These are phyloP conservation scores for Coemansia sp. DNA, from an alignment of 192 early-diverging fungal species.

Conservation along the genomic window DNA sequence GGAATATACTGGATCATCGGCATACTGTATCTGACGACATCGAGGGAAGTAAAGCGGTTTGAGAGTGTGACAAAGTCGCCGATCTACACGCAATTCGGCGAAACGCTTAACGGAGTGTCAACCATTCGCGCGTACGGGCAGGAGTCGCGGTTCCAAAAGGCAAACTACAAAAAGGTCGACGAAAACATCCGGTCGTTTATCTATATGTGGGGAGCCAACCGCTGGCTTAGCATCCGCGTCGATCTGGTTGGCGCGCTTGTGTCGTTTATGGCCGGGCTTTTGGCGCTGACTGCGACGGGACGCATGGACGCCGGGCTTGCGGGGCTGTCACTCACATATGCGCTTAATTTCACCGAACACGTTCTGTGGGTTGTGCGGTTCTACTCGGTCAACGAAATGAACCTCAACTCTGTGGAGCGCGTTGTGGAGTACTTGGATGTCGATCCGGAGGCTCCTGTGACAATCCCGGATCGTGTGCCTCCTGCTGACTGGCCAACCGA, in stretches of 20 bases:
- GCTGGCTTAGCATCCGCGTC: slow-evolving; percentile 84
- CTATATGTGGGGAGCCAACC: slow-evolving; percentile 80
- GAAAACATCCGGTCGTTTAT: slow-evolving; percentile 80
- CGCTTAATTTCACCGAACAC: slow-evolving; percentile 76
- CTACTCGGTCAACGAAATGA: slow-evolving; percentile 78
- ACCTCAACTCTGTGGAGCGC: slow-evolving; percentile 82
- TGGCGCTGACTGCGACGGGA: slow-evolving; percentile 56
- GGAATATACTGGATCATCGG: slow-evolving; percentile 68
- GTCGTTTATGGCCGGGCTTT: slow-evolving; percentile 63
- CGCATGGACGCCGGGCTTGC: slow-evolving; percentile 79
- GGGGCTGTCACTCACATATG: slow-evolving; percentile 77
- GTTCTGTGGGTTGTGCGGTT: slow-evolving; percentile 77
- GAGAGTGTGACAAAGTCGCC: slow-evolving; percentile 72
- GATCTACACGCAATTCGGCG: slow-evolving; percentile 74
- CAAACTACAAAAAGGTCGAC: slow-evolving; percentile 59
- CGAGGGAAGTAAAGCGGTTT: slow-evolving; percentile 86
- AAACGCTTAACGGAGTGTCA: slow-evolving; percentile 69
- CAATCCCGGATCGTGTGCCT: slow-evolving; percentile 44
- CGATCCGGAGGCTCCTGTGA: slow-evolving; percentile 70
- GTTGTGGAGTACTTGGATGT: slow-evolving; percentile 76
- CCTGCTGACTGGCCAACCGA: slow-evolving; percentile 61
- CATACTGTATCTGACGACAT: slow-evolving; percentile 65
- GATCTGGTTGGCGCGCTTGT: slow-evolving; percentile 57
- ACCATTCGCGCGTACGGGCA: slow-evolving; percentile 81
- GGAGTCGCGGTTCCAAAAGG: slow-evolving; percentile 59